Evolutionary conservation across 208 protist genomes (phyloP).

Genomic region (Naegleria lovaniensis): DNA sequence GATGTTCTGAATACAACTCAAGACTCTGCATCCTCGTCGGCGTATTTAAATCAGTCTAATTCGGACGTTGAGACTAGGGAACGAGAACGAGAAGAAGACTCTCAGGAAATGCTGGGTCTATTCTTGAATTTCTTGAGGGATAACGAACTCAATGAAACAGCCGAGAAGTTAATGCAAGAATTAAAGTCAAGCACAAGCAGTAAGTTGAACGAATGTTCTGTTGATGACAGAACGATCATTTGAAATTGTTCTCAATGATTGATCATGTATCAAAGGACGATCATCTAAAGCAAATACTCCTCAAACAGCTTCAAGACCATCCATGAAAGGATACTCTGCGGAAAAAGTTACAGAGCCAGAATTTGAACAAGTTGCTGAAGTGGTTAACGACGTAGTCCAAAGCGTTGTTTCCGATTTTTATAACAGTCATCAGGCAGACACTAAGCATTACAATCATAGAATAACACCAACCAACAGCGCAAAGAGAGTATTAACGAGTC

Average conservation of each 20-base stretch:
- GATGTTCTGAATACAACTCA: background rate
- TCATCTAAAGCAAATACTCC: background rate
- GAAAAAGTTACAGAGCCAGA: background rate
- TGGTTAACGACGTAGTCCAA: background rate
- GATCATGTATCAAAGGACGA: no score
- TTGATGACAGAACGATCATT: no score
- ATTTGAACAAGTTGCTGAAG: background rate
- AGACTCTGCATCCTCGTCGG: background rate
- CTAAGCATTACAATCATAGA: constrained; percentile 7
- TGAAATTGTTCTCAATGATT: no score
- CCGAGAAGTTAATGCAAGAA: background rate
- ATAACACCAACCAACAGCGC: background rate
- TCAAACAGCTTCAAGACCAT: background rate
- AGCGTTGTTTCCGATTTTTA: background rate
- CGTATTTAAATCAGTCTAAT: background rate
- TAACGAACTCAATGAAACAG: background rate
- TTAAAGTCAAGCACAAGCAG: background rate
- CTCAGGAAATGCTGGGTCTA: background rate
- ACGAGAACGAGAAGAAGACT: background rate
- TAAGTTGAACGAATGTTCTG: no score
- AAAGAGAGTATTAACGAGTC: background rate
- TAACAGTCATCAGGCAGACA: background rate
- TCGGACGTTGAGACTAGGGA: background rate
- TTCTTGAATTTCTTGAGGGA: background rate
- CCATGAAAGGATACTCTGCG: background rate